Evolutionary conservation across 495 filamentous ascomycete genomes (phyloP), one percentile per base, ranked within the genome.

Genomic region (Xylaria scruposa): DNA sequence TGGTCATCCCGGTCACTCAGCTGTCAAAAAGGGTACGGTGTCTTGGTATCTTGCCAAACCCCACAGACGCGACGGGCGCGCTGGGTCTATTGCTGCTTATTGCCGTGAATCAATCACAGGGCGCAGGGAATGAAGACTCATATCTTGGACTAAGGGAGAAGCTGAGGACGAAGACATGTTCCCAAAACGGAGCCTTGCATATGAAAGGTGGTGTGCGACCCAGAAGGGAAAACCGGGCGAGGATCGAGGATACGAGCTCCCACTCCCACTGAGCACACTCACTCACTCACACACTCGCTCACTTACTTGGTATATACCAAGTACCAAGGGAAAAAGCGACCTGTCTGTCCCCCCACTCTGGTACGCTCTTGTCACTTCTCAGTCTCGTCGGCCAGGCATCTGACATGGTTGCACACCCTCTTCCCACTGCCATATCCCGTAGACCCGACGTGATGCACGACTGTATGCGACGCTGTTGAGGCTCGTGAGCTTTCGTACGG

Each of bases 351-450:
- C 61, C 59, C 69, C 60, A 59, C 59, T 36, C 56, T 62, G 24
- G 26, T 40, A 38, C 24, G 5, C 26, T 54, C 64, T 24, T 54
- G 64, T 67, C 51, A 21, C 49, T 56, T 3, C 17, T 40, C n/a
- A 10, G 33, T 42, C 19, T 54, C 8, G 47, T 67, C 65, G 29
- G 33, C 62, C 4, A 64, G 68, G 68, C 77, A 79, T 79, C 77
- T 79, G 77, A 79, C 77, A 78, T 71, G 75, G 65, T 38, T 68
- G 67, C 75, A 78, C 65, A 59, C 70, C 64, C 33, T 70, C 70
- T 75, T 61, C 54, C 38, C 38, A 67, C n/a, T 26, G 33, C 64
- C 68, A 71, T 72, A 60, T 73, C 68, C 73, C 53, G 74, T 74
- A 71, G 31, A 61, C 70, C 67, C 70, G 65, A 51, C 64, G 38